These are phyloP conservation scores for Kodamaea fungicola DNA, from an alignment of 1,139 yeast species.

Conservation along the genomic window DNA sequence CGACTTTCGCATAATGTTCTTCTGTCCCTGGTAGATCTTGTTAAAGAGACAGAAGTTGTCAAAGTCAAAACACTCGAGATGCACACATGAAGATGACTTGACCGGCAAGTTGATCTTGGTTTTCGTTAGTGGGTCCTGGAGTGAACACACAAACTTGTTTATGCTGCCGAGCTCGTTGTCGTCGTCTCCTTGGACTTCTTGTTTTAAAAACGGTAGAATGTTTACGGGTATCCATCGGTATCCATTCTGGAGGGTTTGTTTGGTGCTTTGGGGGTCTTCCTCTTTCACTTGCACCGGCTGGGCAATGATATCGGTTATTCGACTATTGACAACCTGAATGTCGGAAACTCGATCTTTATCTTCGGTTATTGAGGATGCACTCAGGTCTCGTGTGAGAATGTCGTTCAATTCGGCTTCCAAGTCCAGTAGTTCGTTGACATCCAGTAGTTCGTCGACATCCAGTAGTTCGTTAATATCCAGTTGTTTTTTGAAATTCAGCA, in stretches of 20 bases:
- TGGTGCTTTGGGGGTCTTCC: not conserved
- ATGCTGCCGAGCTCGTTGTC: slow-evolving; percentile 13
- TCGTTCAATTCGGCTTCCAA: slow-evolving; percentile 12
- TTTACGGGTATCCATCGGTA: slow-evolving; percentile 14
- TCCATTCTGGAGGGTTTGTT: slow-evolving; percentile 1
- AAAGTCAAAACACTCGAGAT: slow-evolving; percentile 48
- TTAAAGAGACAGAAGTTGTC: slow-evolving; percentile 41
- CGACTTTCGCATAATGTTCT: slow-evolving; percentile 10
- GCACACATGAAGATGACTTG: slow-evolving; percentile 34
- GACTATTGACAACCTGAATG: not conserved
- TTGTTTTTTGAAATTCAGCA: no score
- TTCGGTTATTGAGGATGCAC: not conserved
- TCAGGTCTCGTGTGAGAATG: slow-evolving; percentile 5
- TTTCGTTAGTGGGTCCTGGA: slow-evolving; percentile 22
- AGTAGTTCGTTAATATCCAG: no score
- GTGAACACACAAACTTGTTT: slow-evolving; percentile 13
- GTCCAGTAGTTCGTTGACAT: slow-evolving; percentile 8
- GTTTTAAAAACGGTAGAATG: slow-evolving; percentile 14
- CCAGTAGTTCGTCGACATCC: slow-evolving; percentile 7
- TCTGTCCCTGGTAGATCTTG: slow-evolving; percentile 30
- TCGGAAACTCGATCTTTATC: not conserved
- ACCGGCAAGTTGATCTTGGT: slow-evolving; percentile 40
- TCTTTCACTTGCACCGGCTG: not conserved
- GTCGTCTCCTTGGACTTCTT: slow-evolving; percentile 11
- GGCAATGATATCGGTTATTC: not conserved